phyloP scores from a whole-genome alignment of 108 stramenopile species.

The Chaetoceros muelleri region DNA sequence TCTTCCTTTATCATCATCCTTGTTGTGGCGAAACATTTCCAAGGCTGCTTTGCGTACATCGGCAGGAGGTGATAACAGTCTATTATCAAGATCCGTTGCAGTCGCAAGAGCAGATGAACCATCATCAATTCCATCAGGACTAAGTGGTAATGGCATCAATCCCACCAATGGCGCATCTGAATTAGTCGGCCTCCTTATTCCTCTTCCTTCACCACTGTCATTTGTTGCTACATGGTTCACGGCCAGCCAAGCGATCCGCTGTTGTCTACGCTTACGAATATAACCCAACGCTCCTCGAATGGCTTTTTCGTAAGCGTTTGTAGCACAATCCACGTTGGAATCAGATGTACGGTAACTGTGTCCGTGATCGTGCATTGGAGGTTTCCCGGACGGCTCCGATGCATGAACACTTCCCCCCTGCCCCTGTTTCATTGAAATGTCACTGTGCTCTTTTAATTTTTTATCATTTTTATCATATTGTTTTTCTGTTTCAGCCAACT shows the following conservation, averaged over 20 bases:
- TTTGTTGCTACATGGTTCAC: neutral
- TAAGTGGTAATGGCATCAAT: neutral
- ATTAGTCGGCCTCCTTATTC: neutral
- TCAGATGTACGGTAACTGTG: too few species aligned
- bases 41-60: neutral
- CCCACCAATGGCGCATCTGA: neutral
- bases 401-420: too few species aligned
- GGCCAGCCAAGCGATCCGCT: neutral
- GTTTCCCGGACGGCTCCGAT: too few species aligned
- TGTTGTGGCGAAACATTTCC: neutral
- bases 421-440: too few species aligned
- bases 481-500: too few species aligned
- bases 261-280: conserved; percentile 21
- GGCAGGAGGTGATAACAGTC: neutral
- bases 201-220: neutral
- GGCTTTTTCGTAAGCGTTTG: conserved; percentile 43
- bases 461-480: too few species aligned
- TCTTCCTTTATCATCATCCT: neutral
- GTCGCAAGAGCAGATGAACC: neutral
- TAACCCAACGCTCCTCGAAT: conserved; percentile 34
- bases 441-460: too few species aligned
- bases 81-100: neutral
- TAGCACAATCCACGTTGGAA: neutral
- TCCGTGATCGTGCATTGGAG: too few species aligned
- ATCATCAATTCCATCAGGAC: neutral